Base-by-base conservation (phyloP, 495 filamentous ascomycete genomes). In the Annulohypoxylon stygium region DNA sequence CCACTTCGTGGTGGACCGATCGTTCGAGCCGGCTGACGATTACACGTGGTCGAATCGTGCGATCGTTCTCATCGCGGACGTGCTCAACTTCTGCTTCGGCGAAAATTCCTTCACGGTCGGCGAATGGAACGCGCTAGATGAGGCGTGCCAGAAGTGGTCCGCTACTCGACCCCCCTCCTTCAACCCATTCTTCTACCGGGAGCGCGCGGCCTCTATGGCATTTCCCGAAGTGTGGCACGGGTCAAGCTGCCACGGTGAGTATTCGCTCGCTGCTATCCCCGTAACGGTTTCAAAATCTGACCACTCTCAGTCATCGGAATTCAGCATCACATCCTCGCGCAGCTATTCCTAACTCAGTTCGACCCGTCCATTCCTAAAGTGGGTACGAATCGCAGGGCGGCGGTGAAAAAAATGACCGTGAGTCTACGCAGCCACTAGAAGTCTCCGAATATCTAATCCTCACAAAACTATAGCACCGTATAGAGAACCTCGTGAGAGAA, bases 291-390 rank as follows among this genome's bases (percentile, higher is more conserved):
- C 51, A 23, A 34, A 34, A 33, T 41, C 57, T 63, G 33, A 67
- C 23, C 12, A 34, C 50, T 7, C 18, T n/a, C 64, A 87, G 85
- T 86, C 9, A 86, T 87, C 51, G 85, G 85, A 5, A 79, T 83
- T 23, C 85, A 87, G 61, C 85, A 87, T 81, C 86, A 88, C 78
- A 85, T 84, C 60, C 79, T 85, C 62, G 87, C 87, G 57, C 84
- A 85, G 76, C 80, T 85, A 55, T 83, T 86, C 65, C 75, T 80
- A 7, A 68, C 80, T 51, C 78, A 80, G 57, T 84, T 81, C 76
- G 81, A 85, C 73, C 83, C 82, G 53, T 80, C 77, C 54, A 78
- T 81, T 48, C 79, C 80, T 0, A 74, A 72, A 62, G 78, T 81
- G 16, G 81, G 81, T 11, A 76, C 72, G 12, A 71, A 57, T 26